phyloP scores from a whole-genome alignment of 108 stramenopile species.

The Bacterosira constricta region DNA sequence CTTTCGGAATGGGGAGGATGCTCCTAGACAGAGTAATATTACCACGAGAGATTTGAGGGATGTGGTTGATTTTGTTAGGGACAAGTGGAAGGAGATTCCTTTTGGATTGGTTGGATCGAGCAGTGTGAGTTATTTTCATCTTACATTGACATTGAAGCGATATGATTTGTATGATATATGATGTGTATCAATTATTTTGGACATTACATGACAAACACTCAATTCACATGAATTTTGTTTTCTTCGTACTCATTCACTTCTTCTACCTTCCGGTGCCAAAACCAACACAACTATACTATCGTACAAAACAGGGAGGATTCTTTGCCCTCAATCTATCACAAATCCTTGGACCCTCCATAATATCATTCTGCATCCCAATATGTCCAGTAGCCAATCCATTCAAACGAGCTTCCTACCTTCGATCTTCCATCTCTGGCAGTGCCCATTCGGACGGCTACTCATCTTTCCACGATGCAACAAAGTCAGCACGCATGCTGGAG shows the following conservation, averaged over 20 bases:
- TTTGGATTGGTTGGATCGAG: conserved; percentile 43
- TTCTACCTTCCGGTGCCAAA: background rate
- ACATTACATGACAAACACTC: too few species aligned
- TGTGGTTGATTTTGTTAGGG: background rate
- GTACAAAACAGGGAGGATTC: conserved; percentile 29
- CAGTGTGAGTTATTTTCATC: conserved; percentile 30
- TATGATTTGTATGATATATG: too few species aligned
- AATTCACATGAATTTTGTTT: too few species aligned
- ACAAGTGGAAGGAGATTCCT: conserved; percentile 10
- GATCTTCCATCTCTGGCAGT: conserved; percentile 24
- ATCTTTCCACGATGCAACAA: conserved; percentile 11
- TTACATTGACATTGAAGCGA: too few species aligned
- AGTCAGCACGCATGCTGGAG: conserved; percentile 28
- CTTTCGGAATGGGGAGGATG: conserved; percentile 40
- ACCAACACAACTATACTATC: background rate
- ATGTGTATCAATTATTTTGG: too few species aligned
- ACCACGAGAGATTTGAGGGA: conserved; percentile 33
- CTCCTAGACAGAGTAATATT: conserved; percentile 12
- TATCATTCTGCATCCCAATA: conserved; percentile 46
- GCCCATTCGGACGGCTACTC: background rate
- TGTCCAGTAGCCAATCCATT: conserved; percentile 42
- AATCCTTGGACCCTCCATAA: background rate
- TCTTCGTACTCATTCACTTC: background rate
- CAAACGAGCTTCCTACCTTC: conserved; percentile 43
- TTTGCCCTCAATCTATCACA: conserved; percentile 33